Percentiles rank a stretch among this genome's conserved stretches.
Evolutionary conservation across 805 yeast genomes (phyloP).

Genomic region (Metschnikowia proteae): DNA sequence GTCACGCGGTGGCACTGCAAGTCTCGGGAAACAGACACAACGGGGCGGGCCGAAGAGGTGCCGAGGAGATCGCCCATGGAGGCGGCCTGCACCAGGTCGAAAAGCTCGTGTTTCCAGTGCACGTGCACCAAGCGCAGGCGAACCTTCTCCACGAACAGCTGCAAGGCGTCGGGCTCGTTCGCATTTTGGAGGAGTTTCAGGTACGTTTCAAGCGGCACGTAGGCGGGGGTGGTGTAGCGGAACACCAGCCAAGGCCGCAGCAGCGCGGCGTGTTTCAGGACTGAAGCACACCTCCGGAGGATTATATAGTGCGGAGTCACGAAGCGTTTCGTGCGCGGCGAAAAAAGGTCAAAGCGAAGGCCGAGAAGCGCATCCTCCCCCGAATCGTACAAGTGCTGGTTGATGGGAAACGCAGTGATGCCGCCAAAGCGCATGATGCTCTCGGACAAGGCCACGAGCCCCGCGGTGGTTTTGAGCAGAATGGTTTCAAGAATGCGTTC

Average conservation of each 20-base stretch:
- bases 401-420: conserved; percentile 49
- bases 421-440: conserved; percentile 48
- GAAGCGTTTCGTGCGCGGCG: conserved; percentile 22
- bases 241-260: conserved; percentile 27
- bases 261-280: neutral
- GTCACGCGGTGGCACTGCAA: conserved; percentile 24
- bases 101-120: conserved; percentile 32
- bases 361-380: conserved; percentile 38
- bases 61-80: neutral
- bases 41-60: neutral
- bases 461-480: conserved; percentile 11
- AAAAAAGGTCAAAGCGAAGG: conserved; percentile 46
- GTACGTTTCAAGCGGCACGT: conserved; percentile 24
- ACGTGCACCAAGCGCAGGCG: conserved; percentile 22
- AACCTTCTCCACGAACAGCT: conserved; percentile 21
- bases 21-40: conserved; percentile 22
- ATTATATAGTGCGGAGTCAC: conserved; percentile 48
- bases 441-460: conserved; percentile 31
- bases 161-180: conserved; percentile 18
- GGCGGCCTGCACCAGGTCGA: conserved; percentile 16
- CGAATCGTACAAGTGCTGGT: conserved; percentile 27
- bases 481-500: conserved; percentile 10
- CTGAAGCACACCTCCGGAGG: conserved; percentile 19
- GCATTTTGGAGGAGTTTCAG: conserved; percentile 10
- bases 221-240: conserved; percentile 36